These are phyloP conservation scores for Anethum foeniculum DNA, from an alignment of 140 eudicot species.

Conservation along the genomic window DNA sequence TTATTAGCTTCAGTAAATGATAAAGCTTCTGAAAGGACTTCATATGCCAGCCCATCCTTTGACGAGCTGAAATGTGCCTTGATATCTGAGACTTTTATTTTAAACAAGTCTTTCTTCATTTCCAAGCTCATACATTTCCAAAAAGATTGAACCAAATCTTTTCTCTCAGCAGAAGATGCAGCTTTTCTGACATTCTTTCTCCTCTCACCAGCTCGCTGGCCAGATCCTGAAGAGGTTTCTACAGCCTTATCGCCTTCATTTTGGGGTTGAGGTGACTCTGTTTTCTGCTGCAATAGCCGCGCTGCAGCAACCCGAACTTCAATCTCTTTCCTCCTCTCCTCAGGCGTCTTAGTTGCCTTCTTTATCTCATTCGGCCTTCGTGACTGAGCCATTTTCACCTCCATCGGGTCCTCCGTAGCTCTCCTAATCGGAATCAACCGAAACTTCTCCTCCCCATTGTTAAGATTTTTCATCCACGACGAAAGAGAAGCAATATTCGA, in stretches of 20 bases:
- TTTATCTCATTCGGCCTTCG: slow-evolving; percentile 88
- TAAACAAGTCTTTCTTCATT: slow-evolving; percentile 57
- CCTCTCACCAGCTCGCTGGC: slow-evolving; percentile 53
- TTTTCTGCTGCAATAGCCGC: slow-evolving; percentile 80
- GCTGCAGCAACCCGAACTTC: slow-evolving; percentile 98
- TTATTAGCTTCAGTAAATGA: slow-evolving; percentile 45
- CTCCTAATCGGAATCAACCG: slow-evolving; percentile 82
- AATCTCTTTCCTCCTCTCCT: slow-evolving; percentile 88
- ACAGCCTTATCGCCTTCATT: slow-evolving; percentile 37
- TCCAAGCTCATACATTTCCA: slow-evolving; percentile 66
- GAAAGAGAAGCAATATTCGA: slow-evolving; percentile 75
- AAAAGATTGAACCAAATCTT: slow-evolving; percentile 53
- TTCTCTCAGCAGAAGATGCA: slow-evolving; percentile 57
- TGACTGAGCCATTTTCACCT: slow-evolving; percentile 49
- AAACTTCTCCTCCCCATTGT: slow-evolving; percentile 85
- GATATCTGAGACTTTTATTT: slow-evolving; percentile 46
- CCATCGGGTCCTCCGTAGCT: slow-evolving; percentile 91
- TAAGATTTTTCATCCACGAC: slow-evolving; percentile 77
- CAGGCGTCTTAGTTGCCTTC: slow-evolving; percentile 87
- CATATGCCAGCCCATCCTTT: slow-evolving; percentile 50
- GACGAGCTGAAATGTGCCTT: slow-evolving; percentile 52
- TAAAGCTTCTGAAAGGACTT: slow-evolving; percentile 67
- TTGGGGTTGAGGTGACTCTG: slow-evolving; percentile 39
- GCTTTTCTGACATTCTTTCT: slow-evolving; percentile 48
- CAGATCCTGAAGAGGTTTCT: slow-evolving; percentile 46